Evolutionary conservation across 371 early-diverging fungal species (phyloP).

Genomic region (Syncephalastrum monosporum): DNA sequence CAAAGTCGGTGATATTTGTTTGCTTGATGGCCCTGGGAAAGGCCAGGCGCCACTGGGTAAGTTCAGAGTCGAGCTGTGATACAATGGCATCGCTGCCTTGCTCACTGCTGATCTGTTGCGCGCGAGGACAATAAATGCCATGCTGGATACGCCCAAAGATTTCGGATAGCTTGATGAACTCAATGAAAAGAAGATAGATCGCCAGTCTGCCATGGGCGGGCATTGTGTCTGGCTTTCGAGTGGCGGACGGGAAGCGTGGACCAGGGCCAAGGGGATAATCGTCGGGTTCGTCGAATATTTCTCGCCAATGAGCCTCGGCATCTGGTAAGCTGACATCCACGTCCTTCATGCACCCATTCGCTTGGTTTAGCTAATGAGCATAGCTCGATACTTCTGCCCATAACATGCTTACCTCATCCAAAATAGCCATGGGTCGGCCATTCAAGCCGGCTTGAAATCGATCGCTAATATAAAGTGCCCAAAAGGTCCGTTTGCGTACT

Average conservation of each 20-base stretch:
- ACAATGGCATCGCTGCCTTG: constrained; percentile 46
- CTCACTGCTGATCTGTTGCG: constrained; percentile 32
- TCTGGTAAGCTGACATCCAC: constrained; percentile 44
- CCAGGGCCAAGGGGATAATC: neutral
- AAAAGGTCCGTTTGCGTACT: constrained; percentile 45
- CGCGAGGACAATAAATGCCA: constrained; percentile 43
- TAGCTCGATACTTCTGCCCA: neutral
- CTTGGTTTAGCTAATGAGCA: neutral
- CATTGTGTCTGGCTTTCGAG: constrained; percentile 23
- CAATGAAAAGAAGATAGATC: constrained; percentile 41
- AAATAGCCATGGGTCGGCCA: constrained; percentile 46
- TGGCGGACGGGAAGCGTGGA: constrained; percentile 41
- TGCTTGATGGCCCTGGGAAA: constrained; percentile 38
- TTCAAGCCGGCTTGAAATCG: constrained; percentile 43
- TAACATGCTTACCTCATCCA: constrained; percentile 34
- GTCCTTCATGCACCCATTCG: constrained; percentile 16
- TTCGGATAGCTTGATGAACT: constrained; percentile 43
- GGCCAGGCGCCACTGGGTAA: constrained; percentile 46
- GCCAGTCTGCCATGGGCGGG: neutral
- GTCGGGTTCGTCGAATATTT: constrained; percentile 38
- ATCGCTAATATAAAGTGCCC: constrained; percentile 43
- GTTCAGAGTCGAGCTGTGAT: constrained; percentile 36
- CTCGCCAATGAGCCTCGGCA: constrained; percentile 34
- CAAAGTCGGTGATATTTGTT: constrained; percentile 31
- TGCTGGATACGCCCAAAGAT: constrained; percentile 42